A percentile compares a stretch with the other conserved stretches of the same genome.
Conservation (phyloP, 352 stramenopile genomes). For the Globisporangium echinulatum region DNA sequence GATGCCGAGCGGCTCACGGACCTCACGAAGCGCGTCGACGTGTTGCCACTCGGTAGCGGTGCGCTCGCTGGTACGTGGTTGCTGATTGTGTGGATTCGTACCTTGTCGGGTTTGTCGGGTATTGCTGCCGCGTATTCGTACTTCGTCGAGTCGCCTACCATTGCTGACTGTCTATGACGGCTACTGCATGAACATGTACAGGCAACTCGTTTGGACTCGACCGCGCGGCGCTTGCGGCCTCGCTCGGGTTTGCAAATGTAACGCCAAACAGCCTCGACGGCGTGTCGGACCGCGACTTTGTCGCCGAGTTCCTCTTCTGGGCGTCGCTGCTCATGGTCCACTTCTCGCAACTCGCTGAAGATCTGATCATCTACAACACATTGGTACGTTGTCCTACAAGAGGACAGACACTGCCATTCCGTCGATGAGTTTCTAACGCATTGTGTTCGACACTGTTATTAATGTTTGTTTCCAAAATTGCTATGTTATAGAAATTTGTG, state of each 20-base stretch:
- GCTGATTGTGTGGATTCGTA: no score
- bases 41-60: constrained; percentile 95
- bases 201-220: constrained; percentile 97
- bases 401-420: no score
- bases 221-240: constrained; percentile 88
- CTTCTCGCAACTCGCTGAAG: constrained; percentile 96
- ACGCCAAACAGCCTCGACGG: constrained; percentile 97
- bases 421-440: no score
- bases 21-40: constrained; percentile 93
- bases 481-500: constrained; percentile 74
- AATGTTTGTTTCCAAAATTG: constrained; percentile 2
- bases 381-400: constrained; percentile 24
- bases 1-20: constrained; percentile 93
- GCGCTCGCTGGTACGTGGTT: constrained; percentile 76
- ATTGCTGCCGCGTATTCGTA: no score
- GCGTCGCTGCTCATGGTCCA: constrained; percentile 94
- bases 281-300: constrained; percentile 98
- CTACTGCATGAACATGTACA: neutral
- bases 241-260: constrained; percentile 92
- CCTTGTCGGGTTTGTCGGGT: no score
- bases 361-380: constrained; percentile 98
- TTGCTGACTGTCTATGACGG: neutral
- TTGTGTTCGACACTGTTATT: neutral
- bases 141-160: no score
- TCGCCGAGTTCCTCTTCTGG: constrained; percentile 98